Evolutionary conservation across 2,329 filamentous ascomycete genomes (phyloP), one percentile per base, ranked within the genome.

Genomic region (Apiospora kogelbergensis): DNA sequence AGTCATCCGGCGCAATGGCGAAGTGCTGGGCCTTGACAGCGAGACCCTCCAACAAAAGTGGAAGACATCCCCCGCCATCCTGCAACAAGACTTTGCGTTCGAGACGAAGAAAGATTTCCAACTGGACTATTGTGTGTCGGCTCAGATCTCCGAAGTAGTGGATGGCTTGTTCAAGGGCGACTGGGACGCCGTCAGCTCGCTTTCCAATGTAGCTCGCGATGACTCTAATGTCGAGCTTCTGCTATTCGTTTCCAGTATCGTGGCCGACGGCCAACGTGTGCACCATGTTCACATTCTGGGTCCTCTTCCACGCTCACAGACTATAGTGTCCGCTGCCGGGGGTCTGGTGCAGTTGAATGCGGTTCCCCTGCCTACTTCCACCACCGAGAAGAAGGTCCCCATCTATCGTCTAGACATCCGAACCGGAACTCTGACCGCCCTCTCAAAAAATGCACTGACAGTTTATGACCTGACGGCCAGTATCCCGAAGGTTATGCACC

Each of bases 381-480:
- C 71, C 68, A 65, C 68, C 42, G 5, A 60, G 33, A 65, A 42
- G 37, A 11, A 71, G 22, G 72, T 77, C 4, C 74, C 72, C 10
- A 66, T 24, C 26, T 91, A 88, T 73, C 84, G 86, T 40, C 79
- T 93, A 1, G 89, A 94, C 71, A 80, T 89, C 30, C 85, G 86
- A 24, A 87, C 88, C 2, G 92, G 91, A 15, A 84, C 85, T 46
- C 80, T 95, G 3, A 84, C 92, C 70, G 85, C 90, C 74, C 82
- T 93, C 1, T 77, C 81, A 17, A 80, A 83, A 26, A 85, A 84
- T 13, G 80, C 77, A 0, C 81, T 95, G 22, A 84, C 82, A 33
- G 87, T 89, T 2, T 93, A 90, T 76, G 89, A 93, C 71, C 80
- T 94, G 42, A 87, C 86, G 20, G 84, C 85, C 17, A 87, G 87